Evolutionary conservation across 495 filamentous ascomycete genomes (phyloP).

Genomic region (Lasiosphaeria miniovina): DNA sequence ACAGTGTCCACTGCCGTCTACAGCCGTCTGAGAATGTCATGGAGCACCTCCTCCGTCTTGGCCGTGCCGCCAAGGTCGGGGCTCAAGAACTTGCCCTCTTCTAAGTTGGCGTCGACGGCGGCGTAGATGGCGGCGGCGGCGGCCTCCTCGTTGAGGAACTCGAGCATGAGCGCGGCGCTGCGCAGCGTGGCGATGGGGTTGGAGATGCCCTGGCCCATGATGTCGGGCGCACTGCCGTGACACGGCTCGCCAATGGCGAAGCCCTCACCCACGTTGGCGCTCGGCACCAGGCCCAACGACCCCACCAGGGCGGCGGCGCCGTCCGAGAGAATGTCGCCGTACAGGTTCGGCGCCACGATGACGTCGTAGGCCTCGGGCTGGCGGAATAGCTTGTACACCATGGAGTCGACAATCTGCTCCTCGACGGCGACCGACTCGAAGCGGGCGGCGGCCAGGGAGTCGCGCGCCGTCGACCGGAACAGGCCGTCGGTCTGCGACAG

Average conservation of each 20-base stretch:
- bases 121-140: constrained; percentile 86
- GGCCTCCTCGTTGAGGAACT: constrained; percentile 82
- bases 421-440: constrained; percentile 69
- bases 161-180: constrained; percentile 90
- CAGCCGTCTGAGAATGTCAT: constrained; percentile 83
- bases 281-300: constrained; percentile 90
- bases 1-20: constrained; percentile 38
- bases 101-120: constrained; percentile 88
- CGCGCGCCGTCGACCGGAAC: constrained; percentile 77
- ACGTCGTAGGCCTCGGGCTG: constrained; percentile 94
- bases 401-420: constrained; percentile 97
- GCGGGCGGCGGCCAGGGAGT: constrained; percentile 61
- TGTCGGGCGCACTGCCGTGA: constrained; percentile 94
- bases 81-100: constrained; percentile 75
- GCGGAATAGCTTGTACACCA: constrained; percentile 99
- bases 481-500: constrained; percentile 94
- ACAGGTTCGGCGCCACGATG: constrained; percentile 95
- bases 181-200: constrained; percentile 95
- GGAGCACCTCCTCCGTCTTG: constrained; percentile 81
- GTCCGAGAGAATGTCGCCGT: constrained; percentile 95
- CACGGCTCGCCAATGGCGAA: constrained; percentile 99
- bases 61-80: constrained; percentile 91
- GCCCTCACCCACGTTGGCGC: constrained; percentile 88
- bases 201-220: constrained; percentile 85
- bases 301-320: constrained; percentile 94